A percentile compares a stretch with the other conserved stretches of the same genome.
Evolutionary conservation across 345 rosid genomes (phyloP).

Genomic region (Odontarrhena argentea): DNA sequence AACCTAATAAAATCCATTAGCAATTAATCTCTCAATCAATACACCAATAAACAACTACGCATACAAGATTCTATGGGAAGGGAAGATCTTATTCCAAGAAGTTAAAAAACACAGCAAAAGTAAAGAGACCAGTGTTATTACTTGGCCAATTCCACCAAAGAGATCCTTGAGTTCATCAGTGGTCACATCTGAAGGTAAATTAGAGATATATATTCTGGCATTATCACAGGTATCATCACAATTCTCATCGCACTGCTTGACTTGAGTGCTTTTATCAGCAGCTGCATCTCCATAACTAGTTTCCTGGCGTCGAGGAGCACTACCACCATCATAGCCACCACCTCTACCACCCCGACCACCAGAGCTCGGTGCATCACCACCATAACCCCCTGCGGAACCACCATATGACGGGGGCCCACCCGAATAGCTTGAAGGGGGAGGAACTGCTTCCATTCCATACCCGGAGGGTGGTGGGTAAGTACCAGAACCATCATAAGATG

Average conservation of each 20-base stretch:
- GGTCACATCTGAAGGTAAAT: constrained; percentile 93
- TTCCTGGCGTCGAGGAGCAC: constrained; percentile 62
- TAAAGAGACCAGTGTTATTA: constrained; percentile 48
- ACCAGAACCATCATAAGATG: constrained; percentile 67
- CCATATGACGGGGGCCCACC: constrained; percentile 94
- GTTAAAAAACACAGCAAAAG: constrained; percentile 25
- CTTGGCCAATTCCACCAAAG: constrained; percentile 98
- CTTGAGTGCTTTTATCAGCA: constrained; percentile 51
- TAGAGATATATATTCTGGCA: constrained; percentile 91
- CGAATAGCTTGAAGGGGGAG: constrained; percentile 83
- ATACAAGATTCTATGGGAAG: constrained; percentile 18
- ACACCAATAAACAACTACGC: constrained; percentile 20
- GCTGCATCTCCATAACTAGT: constrained; percentile 50
- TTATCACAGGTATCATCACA: constrained; percentile 91
- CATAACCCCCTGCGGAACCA: constrained; percentile 64
- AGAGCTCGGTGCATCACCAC: constrained; percentile 56
- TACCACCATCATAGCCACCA: constrained; percentile 61
- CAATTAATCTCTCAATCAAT: constrained; percentile 20
- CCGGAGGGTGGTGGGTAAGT: constrained; percentile 68
- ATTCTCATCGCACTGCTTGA: constrained; percentile 86
- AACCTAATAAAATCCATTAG: constrained; percentile 52
- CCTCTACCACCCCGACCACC: constrained; percentile 58
- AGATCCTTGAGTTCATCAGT: constrained; percentile 82
- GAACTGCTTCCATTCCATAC: constrained; percentile 76
- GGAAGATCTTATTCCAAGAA: constrained; percentile 2